Base-by-base conservation (phyloP, 768 basidiomycete species). In the Psilocybe tampanensis region DNA sequence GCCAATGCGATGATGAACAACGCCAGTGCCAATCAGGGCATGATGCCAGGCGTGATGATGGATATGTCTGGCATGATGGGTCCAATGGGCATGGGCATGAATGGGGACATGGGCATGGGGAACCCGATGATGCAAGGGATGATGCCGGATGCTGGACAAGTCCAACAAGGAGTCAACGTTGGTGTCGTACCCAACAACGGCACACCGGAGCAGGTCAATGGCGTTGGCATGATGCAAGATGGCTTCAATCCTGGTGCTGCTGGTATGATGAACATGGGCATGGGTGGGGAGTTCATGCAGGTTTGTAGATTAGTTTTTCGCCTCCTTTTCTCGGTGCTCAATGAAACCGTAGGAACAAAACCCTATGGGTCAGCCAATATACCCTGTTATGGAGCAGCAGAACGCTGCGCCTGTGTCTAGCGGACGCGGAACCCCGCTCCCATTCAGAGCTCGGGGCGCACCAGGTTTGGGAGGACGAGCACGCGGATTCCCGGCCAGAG, bases 31-130 rank as follows among this genome's bases (percentile, higher is more conserved):
- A 83, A 77, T 58, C 73, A 80, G 5, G 81, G 68, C 33, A 85
- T 86, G 83, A 82, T 86, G 84, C 79, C 80, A 23, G 85, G 83
- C 45, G 80, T 86, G 59, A 90, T 92, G 88, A 91, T 92, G 90
- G 87, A 86, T 65, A 92, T 93, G 83, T 76, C 77, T 11, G 65
- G 65, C 12, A 84, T 86, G 77, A 84, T 84, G 70, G 80, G 79
- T 61, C 78, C 78, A 54, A 86, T 86, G 81, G 82, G 78, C 32
- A 84, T 86, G 78, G 83, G 79, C 54, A 84, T 88, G 84, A 83
- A 81, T 60, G 82, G 84, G 36, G 86, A 88, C 63, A 84, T 90
- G 83, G 76, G 79, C 24, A 82, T 86, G 82, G 79, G 76, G 22
- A 79, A 76, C 48, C 72, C 77, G 13, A 83, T 84, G 81, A 85